Base-by-base conservation (phyloP, 2,329 filamentous ascomycete genomes). In the Blastomyces percursus region DNA sequence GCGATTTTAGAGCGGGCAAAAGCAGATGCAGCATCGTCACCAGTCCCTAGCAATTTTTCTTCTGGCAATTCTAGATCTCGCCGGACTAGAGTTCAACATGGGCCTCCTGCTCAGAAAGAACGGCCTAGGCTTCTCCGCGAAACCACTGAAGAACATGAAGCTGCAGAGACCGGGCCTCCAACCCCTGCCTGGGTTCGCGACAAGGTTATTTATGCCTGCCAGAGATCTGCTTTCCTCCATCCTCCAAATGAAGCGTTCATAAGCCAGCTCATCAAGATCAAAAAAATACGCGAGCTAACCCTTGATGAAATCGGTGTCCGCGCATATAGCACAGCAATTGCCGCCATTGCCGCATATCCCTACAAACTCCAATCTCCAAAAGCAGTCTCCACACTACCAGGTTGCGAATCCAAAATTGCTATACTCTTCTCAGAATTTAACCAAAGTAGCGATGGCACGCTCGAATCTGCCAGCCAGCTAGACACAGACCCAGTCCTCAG, bases 251-350 rank as follows among this genome's bases (percentile, higher is more conserved):
- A 84, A 51, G 74, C 74, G 0, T 97, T 99, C 72, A 84, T 96
- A 51, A 76, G 82, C 0, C 81, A 89, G 64, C 80, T 99, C 5
- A 83, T 86, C 67, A 86, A 87, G 64, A 90, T 97, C 66, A 84
- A 88, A 55, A 84, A 83, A 1, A 81, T 87, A 2, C 84, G 93
- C 27, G 80, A 84, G 19, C 79, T 96, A 1, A 86, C 82, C 0
- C 84, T 85, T 9, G 91, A 96, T 68, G 81, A 88, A 56, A 85
- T 95, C 63, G 91, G 90, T 1, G 85, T 92, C 0, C 84, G 91
- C 58, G 91, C 93, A 0, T 97, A 97, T 72, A 92, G 89, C 38
- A 91, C 88, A 1, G 86, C 88, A 14, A 96, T 97, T 66, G 91
- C 94, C 6, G 78, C 89, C 0, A 74, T 99, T 21, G 85, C 90